Evolutionary conservation across 805 yeast species (phyloP), one percentile per base, ranked within the genome.

Genomic region (Starmerella apis): DNA sequence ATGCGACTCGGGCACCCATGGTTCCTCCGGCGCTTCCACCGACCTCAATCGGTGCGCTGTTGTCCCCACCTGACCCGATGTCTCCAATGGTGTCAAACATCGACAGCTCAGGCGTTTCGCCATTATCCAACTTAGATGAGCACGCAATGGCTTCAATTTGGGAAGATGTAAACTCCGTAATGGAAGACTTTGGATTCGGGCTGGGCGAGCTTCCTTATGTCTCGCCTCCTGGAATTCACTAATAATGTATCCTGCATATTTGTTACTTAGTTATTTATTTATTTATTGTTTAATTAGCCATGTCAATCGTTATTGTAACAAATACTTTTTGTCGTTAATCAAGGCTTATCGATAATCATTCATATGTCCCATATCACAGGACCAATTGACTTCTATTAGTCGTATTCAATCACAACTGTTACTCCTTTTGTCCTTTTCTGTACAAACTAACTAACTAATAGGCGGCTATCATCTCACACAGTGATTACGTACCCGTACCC

Each of bases 181-280:
- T 86, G 95, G 85, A 83, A 61, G 94, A 86, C 61, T 86, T 86
- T 66, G 96, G 95, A 4, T 86, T 86, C 51, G 59, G 59, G 1
- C 50, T 55, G 10, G 56, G 59, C 42, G 59, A 56, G 43, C 46
- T 56, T 24, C 59, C 59, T 10, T 56, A 56, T 30, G 50, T 56
- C 10, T 53, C 56, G 8, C 56, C 56, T 31, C 44, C 44, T 8
- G 44, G 44, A 14, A 41, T 41, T 16, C 44, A 41, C 33, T 41
- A 13, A 27, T 4, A 24, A 31, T n/a, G 8, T 18, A 20, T 9
- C 44, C 19, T n/a, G 30, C 33, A 8, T 38, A 38, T 38, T 38
- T 38, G 25, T 38, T 27, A 24, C 13, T 14, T 36, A 20, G 11
- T 22, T 36, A 36, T 36, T 20, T 19, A 19, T 36, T 22, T 36